These are phyloP conservation scores for Pleoardoris graminearum DNA, from an alignment of 2,329 filamentous ascomycete genomes.

Conservation along the genomic window DNA sequence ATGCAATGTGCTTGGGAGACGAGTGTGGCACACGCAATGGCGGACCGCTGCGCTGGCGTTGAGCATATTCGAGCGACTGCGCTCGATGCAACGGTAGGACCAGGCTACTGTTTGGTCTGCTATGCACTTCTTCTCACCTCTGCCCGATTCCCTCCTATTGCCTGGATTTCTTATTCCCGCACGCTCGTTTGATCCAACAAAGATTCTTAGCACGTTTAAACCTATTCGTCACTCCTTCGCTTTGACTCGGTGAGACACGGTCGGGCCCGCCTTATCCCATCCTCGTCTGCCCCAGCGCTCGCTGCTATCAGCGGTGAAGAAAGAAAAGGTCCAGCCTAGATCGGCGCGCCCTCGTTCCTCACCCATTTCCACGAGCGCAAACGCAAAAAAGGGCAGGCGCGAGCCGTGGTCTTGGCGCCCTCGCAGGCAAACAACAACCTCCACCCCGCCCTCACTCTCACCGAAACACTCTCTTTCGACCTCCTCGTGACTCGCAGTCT, in stretches of 20 bases:
- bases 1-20: constrained; percentile 11
- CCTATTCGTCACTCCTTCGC: constrained; percentile 2
- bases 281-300: not conserved
- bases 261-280: not conserved
- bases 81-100: constrained; percentile 27
- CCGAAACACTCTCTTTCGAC: constrained; percentile 1
- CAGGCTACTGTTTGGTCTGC: constrained; percentile 14
- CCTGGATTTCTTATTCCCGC: not conserved
- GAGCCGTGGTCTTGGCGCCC: constrained; percentile 29
- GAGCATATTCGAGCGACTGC: constrained; percentile 9
- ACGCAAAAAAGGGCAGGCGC: constrained; percentile 21
- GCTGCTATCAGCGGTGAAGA: no score
- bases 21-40: constrained; percentile 20
- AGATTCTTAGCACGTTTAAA: not conserved
- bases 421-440: constrained; percentile 24
- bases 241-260: not conserved
- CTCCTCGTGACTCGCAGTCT: not conserved
- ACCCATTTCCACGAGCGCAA: constrained; percentile 16
- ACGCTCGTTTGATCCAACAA: not conserved
- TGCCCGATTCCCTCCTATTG: constrained; percentile 7
- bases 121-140: constrained; percentile 2
- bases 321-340: not conserved
- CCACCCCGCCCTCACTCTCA: constrained; percentile 9
- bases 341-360: constrained; percentile 2
- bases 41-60: not conserved